These are phyloP conservation scores for Syncephalastrum sp. DNA, from an alignment of 371 early-diverging fungal genomes.

Conservation along the genomic window DNA sequence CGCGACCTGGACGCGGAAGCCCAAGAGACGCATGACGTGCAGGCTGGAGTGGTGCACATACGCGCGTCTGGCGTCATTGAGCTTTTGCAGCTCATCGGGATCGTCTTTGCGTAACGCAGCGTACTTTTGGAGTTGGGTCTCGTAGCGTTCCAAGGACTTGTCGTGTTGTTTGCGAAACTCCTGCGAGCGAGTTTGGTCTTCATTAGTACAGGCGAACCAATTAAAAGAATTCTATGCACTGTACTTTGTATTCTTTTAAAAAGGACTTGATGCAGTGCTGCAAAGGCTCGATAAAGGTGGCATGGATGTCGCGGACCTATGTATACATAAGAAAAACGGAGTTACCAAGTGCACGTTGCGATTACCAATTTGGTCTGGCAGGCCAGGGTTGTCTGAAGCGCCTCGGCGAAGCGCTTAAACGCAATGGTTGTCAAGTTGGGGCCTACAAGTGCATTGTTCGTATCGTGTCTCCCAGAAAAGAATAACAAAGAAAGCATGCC, in stretches of 20 bases:
- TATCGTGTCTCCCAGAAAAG: not conserved
- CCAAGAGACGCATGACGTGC: slow-evolving; percentile 34
- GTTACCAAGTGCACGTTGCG: slow-evolving; percentile 1
- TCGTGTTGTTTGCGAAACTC: slow-evolving; percentile 58
- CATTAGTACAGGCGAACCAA: not conserved
- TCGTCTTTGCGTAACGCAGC: slow-evolving; percentile 58
- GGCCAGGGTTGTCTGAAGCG: slow-evolving; percentile 46
- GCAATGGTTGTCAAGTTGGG: slow-evolving; percentile 30
- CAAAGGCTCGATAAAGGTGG: slow-evolving; percentile 50
- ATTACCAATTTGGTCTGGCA: slow-evolving; percentile 52
- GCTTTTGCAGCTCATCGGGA: slow-evolving; percentile 62
- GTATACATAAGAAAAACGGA: slow-evolving; percentile 1
- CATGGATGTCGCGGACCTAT: slow-evolving; percentile 52
- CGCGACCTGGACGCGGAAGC: slow-evolving; percentile 35
- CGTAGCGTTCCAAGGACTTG: slow-evolving; percentile 59
- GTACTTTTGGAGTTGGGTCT: slow-evolving; percentile 59
- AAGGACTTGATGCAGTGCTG: slow-evolving; percentile 59
- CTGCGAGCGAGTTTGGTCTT: slow-evolving; percentile 1
- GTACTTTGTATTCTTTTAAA: slow-evolving; percentile 57
- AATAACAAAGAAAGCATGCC: too few relatives aligned
- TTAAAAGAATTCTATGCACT: not conserved
- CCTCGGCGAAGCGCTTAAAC: slow-evolving; percentile 39
- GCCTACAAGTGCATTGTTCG: slow-evolving; percentile 10
- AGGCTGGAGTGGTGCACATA: slow-evolving; percentile 54
- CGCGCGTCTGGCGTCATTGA: slow-evolving; percentile 64